phyloP scores from a whole-genome alignment of 1,139 yeast genomes.

The Nadsonia starkeyi-henricii region DNA sequence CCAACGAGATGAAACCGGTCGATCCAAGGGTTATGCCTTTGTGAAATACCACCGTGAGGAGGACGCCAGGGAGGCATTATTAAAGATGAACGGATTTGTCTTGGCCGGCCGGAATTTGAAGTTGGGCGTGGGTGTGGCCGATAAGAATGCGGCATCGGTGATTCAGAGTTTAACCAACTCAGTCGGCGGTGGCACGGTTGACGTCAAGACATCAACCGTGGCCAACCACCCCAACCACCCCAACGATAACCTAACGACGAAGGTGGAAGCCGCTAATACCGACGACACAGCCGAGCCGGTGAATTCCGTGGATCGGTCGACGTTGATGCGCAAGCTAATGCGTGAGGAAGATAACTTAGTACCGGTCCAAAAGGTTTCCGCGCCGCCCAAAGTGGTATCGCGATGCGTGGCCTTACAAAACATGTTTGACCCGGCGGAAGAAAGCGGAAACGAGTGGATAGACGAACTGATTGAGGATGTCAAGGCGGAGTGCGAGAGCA shows the following conservation, averaged over 20 bases:
- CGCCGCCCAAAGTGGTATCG: slow-evolving; percentile 13
- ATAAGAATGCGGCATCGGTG: slow-evolving; percentile 8
- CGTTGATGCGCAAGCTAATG: slow-evolving; percentile 22
- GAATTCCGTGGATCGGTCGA: slow-evolving; percentile 16
- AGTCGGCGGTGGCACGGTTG: too few relatives aligned
- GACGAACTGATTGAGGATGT: slow-evolving; percentile 26
- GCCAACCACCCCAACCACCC: too few relatives aligned
- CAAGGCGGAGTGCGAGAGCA: slow-evolving; percentile 25
- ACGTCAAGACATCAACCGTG: too few relatives aligned
- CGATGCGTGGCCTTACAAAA: slow-evolving; percentile 22
- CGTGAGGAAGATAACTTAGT: slow-evolving; percentile 16
- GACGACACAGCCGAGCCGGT: neutral
- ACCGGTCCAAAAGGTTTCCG: too few relatives aligned
- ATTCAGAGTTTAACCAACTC: slow-evolving; percentile 2
- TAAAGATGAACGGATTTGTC: slow-evolving; percentile 23
- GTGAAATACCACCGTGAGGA: slow-evolving; percentile 18
- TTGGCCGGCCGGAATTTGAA: slow-evolving; percentile 22
- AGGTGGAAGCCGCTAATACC: slow-evolving; percentile 1
- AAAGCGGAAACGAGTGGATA: slow-evolving; percentile 11
- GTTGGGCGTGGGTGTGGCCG: slow-evolving; percentile 21
- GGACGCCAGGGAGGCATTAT: slow-evolving; percentile 21
- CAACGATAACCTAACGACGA: too few relatives aligned
- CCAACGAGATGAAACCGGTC: slow-evolving; percentile 22
- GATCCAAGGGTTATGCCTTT: slow-evolving; percentile 25
- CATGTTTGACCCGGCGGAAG: slow-evolving; percentile 26